Conservation (phyloP, 1,284 basidiomycete genomes). For the Mixia osmundae region DNA sequence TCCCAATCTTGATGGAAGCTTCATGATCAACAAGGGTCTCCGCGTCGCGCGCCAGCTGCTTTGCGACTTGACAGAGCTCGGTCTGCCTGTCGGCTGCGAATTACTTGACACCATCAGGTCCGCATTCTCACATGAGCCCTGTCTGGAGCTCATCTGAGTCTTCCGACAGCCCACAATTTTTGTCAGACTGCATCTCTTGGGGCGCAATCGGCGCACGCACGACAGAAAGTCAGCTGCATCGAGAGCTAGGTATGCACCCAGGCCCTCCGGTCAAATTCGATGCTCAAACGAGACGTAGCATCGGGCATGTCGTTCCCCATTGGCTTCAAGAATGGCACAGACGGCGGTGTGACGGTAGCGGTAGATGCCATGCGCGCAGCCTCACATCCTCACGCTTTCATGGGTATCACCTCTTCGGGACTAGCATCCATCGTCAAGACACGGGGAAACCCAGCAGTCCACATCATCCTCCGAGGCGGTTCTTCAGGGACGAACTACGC, state of each 20-base stretch:
- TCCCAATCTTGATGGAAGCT: slow-evolving; percentile 47
- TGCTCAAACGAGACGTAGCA: no score
- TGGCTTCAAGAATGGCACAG: slow-evolving; percentile 26
- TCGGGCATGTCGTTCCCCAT: neutral
- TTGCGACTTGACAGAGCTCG: slow-evolving; percentile 63
- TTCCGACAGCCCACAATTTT: slow-evolving; percentile 1
- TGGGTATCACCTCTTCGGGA: slow-evolving; percentile 79
- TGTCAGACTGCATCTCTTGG: slow-evolving; percentile 48
- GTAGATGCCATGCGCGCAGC: slow-evolving; percentile 79
- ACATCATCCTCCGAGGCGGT: slow-evolving; percentile 73
- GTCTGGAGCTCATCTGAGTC: slow-evolving; percentile 25
- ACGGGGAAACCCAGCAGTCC: slow-evolving; percentile 57
- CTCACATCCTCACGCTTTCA: slow-evolving; percentile 63
- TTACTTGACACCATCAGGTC: slow-evolving; percentile 39
- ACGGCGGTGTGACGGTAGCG: slow-evolving; percentile 31
- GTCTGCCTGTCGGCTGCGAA: slow-evolving; percentile 82
- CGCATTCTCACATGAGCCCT: slow-evolving; percentile 25
- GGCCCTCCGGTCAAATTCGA: no score
- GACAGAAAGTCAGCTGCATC: slow-evolving; percentile 30
- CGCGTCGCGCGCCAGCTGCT: slow-evolving; percentile 66
- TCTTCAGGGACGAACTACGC: slow-evolving; percentile 63
- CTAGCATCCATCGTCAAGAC: slow-evolving; percentile 79
- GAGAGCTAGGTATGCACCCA: slow-evolving; percentile 21
- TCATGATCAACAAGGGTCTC: slow-evolving; percentile 91
- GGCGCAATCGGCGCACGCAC: slow-evolving; percentile 94